phyloP scores from a whole-genome alignment of 176 grass and related monocot species.

The Oryza meridionalis region DNA sequence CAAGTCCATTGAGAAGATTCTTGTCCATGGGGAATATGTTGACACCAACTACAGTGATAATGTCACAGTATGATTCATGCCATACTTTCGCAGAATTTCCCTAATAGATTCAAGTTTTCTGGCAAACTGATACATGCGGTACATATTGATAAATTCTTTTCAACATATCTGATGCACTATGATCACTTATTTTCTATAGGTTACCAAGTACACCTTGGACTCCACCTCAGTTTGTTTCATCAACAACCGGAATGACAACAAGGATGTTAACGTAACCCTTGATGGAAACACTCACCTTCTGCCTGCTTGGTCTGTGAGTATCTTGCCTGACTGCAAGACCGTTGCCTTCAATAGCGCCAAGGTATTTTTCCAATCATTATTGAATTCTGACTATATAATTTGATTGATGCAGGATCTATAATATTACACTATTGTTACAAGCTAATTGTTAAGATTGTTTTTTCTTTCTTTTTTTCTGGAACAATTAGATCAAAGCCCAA shows the following conservation, averaged over 20 bases:
- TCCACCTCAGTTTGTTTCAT: slow-evolving; percentile 64
- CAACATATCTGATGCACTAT: too few relatives aligned
- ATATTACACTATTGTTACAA: too few relatives aligned
- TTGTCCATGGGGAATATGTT: slow-evolving; percentile 52
- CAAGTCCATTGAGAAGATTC: slow-evolving; percentile 61
- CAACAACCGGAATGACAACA: slow-evolving; percentile 51
- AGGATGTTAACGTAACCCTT: slow-evolving; percentile 55
- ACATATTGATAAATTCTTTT: too few relatives aligned
- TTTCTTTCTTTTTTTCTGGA: too few relatives aligned
- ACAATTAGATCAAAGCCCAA: slow-evolving; percentile 48
- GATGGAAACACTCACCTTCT: slow-evolving; percentile 45
- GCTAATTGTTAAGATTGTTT: too few relatives aligned
- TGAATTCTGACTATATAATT: too few relatives aligned
- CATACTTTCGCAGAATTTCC: too few relatives aligned
- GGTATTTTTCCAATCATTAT: slow-evolving; percentile 34
- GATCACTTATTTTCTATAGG: slow-evolving; percentile 37
- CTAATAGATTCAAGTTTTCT: too few relatives aligned
- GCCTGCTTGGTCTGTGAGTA: slow-evolving; percentile 84
- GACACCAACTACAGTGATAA: slow-evolving; percentile 38
- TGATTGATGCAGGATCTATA: too few relatives aligned
- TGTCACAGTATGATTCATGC: slow-evolving; percentile 26
- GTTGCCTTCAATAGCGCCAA: slow-evolving; percentile 75
- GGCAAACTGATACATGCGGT: too few relatives aligned
- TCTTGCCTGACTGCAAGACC: slow-evolving; percentile 73
- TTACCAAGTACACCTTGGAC: slow-evolving; percentile 53